Evolutionary conservation across 2,329 filamentous ascomycete genomes (phyloP).

Genomic region (Talaromyces piceae): DNA sequence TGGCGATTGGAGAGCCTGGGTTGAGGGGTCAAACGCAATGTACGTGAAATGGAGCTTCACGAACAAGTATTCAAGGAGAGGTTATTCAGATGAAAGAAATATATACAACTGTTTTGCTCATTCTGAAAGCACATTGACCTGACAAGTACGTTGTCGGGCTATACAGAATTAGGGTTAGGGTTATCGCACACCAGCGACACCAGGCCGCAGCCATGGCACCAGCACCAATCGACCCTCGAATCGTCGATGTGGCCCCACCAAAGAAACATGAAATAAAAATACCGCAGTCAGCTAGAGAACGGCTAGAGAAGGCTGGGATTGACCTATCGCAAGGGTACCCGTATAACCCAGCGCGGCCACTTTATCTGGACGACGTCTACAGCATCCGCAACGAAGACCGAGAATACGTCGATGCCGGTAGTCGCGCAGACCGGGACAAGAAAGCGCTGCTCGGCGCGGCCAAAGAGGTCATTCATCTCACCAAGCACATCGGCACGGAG

Average conservation of each 20-base stretch:
- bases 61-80: background rate
- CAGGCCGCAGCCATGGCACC: constrained; percentile 48
- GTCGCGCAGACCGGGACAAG: constrained; percentile 59
- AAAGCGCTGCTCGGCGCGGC: constrained; percentile 54
- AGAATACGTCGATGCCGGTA: constrained; percentile 53
- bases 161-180: background rate
- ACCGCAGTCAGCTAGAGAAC: constrained; percentile 49
- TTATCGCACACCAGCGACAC: constrained; percentile 2
- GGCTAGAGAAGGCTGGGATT: constrained; percentile 61
- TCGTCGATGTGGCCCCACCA: constrained; percentile 52
- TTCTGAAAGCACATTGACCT: no score
- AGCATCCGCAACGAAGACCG: constrained; percentile 55
- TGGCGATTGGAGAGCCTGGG: background rate
- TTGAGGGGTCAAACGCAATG: background rate
- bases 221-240: constrained; percentile 53
- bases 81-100: background rate
- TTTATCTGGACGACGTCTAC: constrained; percentile 63
- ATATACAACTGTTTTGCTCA: no score
- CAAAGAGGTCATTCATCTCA: constrained; percentile 56
- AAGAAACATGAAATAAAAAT: constrained; percentile 48
- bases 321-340: constrained; percentile 65
- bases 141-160: no score
- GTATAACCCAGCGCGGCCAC: constrained; percentile 58
- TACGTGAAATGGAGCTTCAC: background rate
- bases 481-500: constrained; percentile 56